A percentile compares a stretch with the other conserved stretches of the same genome.
Conservation (phyloP, 768 basidiomycete genomes). For the Termitomyces sp. region DNA sequence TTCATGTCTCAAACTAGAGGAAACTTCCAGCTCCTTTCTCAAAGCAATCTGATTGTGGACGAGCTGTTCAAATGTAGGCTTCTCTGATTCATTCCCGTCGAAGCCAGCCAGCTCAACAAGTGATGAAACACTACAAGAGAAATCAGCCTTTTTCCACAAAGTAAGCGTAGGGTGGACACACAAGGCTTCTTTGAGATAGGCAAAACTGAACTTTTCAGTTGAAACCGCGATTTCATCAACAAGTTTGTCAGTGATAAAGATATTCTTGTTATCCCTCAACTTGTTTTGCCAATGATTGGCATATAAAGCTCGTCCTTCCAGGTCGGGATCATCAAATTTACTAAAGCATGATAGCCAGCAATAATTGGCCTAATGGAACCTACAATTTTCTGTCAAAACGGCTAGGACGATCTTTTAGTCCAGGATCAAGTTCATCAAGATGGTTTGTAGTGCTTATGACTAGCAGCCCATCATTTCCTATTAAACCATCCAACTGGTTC, state of each 20-base stretch:
- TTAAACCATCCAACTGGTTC: conserved; percentile 78
- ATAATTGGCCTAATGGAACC: conserved; percentile 19
- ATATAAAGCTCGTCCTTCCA: conserved; percentile 61
- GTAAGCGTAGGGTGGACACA: conserved; percentile 31
- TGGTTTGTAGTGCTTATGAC: conserved; percentile 82
- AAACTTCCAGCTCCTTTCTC: conserved; percentile 59
- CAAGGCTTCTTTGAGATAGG: conserved; percentile 89
- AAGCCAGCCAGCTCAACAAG: conserved; percentile 59
- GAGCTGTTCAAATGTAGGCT: conserved; percentile 41
- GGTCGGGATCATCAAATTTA: conserved; percentile 65
- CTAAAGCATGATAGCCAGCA: conserved; percentile 26
- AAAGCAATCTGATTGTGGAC: conserved; percentile 59
- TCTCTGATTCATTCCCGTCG: conserved; percentile 33
- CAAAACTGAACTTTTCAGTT: conserved; percentile 75
- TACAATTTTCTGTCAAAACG: conserved; percentile 86
- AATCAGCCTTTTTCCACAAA: background rate
- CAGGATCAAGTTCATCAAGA: conserved; percentile 74
- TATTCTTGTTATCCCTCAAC: conserved; percentile 51
- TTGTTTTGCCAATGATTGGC: conserved; percentile 79
- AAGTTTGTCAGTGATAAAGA: conserved; percentile 64
- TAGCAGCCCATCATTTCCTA: conserved; percentile 74
- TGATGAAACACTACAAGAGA: conserved; percentile 52
- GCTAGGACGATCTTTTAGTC: conserved; percentile 70
- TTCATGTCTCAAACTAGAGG: conserved; percentile 6
- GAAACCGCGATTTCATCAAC: conserved; percentile 49